phyloP scores from a whole-genome alignment of 257 asterid species.

The Nicotiana benthamiana region DNA sequence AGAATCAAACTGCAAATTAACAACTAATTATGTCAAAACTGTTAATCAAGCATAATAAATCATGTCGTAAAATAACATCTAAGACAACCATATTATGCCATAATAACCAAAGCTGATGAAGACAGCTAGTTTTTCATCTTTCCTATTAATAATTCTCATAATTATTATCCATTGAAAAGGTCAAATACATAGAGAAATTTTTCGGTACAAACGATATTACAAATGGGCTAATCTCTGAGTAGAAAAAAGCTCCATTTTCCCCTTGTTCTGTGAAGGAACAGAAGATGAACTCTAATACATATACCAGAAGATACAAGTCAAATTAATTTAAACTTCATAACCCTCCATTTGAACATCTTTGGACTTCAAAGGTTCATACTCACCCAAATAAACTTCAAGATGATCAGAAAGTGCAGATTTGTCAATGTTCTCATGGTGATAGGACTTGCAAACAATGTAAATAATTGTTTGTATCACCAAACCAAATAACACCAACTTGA shows the following conservation, averaged over 20 bases:
- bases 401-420: slow-evolving; percentile 55
- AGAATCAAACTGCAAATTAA: not conserved
- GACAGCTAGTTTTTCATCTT: not conserved
- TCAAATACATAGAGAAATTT: not conserved
- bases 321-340: slow-evolving; percentile 16
- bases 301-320: not conserved
- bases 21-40: not conserved
- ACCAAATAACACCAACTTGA: slow-evolving; percentile 30
- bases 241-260: not conserved
- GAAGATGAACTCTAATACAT: not conserved
- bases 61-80: not conserved
- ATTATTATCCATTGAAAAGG: not conserved
- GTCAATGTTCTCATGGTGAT: slow-evolving; percentile 55
- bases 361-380: slow-evolving; percentile 49
- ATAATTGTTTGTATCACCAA: slow-evolving; percentile 51
- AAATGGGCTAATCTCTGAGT: not conserved
- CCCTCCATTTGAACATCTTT: slow-evolving; percentile 51
- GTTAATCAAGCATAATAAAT: not conserved
- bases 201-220: no score
- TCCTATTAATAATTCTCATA: not conserved
- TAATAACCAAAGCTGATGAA: not conserved
- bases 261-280: not conserved
- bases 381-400: slow-evolving; percentile 63
- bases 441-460: slow-evolving; percentile 61
- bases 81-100: not conserved